Evolutionary conservation across 2,329 filamentous ascomycete genomes (phyloP), one percentile per base, ranked within the genome.

Genomic region (Colletotrichum falcatum): DNA sequence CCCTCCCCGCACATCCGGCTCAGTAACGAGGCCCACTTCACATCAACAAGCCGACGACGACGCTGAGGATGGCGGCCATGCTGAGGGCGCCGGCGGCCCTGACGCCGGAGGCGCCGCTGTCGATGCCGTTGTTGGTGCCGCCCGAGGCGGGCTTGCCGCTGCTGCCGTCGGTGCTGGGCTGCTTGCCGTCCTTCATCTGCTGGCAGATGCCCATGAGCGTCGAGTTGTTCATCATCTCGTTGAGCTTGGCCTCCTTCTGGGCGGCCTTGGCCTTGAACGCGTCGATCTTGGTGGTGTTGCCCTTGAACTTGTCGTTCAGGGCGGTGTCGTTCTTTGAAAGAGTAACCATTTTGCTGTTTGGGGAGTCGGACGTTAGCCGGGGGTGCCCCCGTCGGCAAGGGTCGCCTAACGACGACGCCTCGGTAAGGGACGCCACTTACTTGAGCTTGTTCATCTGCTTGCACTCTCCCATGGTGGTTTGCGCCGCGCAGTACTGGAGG

Each of bases 271-370:
- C 75, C 77, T 81, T 76, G 77, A 80, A 78, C 49, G 65, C 74
- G 46, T 75, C 74, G 49, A 79, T 76, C 75, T 78, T 79, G 68
- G 77, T 79, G n/a, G 77, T 70, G 70, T 82, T 79, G 59, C 75
- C 74, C 26, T 81, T 74, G 71, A 81, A 79, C 74, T 79, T 79
- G 56, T 73, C 70, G 23, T 76, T 72, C 60, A 79, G 73, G 33
- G 73, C 70, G 11, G 73, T 71, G 5, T 78, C 75, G 54, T 74
- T 69, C 26, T 70, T 70, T 58, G 67, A 70, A 5, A 70, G 64
- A 7, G 67, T 58, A 58, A 70, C 33, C 20, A 70, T 35, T 20
- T 70, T 70, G 67, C 67, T 70, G 44, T 56, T n/a, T n/a, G n/a
- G 11, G 11, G 20, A n/a, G 18, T 8, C 12, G 5, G 5, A 2